A percentile compares a stretch with the other conserved stretches of the same genome.
Evolutionary conservation across 1,139 yeast species (phyloP).

Genomic region (Yamadazyma triangularis): DNA sequence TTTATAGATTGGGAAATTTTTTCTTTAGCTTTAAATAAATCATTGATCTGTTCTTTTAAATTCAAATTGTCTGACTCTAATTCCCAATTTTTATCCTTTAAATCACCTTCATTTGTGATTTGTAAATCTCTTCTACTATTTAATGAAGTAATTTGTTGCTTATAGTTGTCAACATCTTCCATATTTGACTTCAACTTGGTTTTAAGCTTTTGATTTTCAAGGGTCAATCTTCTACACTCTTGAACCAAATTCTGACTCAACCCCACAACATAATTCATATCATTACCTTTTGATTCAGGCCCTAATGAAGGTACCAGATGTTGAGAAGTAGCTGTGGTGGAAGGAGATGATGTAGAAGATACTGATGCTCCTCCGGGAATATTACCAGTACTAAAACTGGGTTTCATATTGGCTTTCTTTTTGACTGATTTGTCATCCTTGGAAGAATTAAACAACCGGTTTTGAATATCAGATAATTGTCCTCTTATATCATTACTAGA

Average conservation of each 20-base stretch:
- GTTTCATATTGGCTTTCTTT: constrained; percentile 7
- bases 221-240: constrained; percentile 75
- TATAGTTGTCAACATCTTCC: constrained; percentile 35
- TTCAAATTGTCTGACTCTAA: constrained; percentile 56
- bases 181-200: constrained; percentile 35
- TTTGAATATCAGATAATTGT: constrained; percentile 59
- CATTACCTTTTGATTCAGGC: constrained; percentile 51
- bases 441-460: constrained; percentile 39
- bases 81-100: constrained; percentile 77
- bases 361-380: background rate
- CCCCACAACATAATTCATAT: constrained; percentile 78
- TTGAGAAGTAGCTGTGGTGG: constrained; percentile 16
- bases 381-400: constrained; percentile 6
- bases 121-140: constrained; percentile 29
- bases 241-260: constrained; percentile 72
- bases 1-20: constrained; percentile 26
- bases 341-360: constrained; percentile 13
- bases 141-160: constrained; percentile 33
- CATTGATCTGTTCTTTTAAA: constrained; percentile 41
- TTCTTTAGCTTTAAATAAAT: constrained; percentile 23
- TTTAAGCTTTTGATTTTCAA: constrained; percentile 57
- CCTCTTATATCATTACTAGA: constrained; percentile 41
- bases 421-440: constrained; percentile 11
- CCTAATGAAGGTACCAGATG: constrained; percentile 30
- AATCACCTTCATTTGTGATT: constrained; percentile 37